Evolutionary conservation across 176 grass and related monocot species (phyloP).

Genomic region (Raddia distichophylla): DNA sequence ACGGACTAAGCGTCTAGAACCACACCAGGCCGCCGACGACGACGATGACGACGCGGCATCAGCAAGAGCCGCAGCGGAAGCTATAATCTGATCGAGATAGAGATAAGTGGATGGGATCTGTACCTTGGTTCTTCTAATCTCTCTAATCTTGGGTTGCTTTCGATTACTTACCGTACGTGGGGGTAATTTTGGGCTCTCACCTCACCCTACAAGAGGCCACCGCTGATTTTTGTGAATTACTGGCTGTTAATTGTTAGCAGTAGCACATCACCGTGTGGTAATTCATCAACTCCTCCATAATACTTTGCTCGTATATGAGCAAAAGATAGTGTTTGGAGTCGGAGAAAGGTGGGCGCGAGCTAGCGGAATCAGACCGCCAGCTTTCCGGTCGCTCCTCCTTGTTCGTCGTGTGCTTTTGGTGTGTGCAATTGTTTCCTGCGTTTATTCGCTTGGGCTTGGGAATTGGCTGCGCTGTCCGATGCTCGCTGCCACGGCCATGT

Average conservation of each 20-base stretch:
- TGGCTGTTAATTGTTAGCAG: conserved; percentile 23
- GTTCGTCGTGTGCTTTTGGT: background rate
- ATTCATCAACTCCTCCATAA: background rate
- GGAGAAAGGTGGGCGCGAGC: background rate
- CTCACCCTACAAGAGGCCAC: conserved; percentile 18
- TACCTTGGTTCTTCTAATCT: conserved; percentile 42
- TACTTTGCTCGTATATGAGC: conserved; percentile 43
- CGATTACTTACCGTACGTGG: conserved; percentile 34
- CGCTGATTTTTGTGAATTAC: conserved; percentile 52
- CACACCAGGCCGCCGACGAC: conserved; percentile 3
- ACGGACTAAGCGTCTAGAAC: conserved; percentile 80
- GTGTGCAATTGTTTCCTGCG: conserved; percentile 29
- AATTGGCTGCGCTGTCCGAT: conserved; percentile 47
- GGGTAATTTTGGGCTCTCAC: conserved; percentile 44
- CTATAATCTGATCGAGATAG: conserved; percentile 43
- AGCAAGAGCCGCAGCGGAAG: conserved; percentile 7
- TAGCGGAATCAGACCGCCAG: conserved; percentile 35
- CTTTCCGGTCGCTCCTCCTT: conserved; percentile 27
- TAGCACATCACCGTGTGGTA: conserved; percentile 24
- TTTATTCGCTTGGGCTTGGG: conserved; percentile 29
- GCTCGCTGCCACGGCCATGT: background rate
- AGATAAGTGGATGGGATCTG: conserved; percentile 46
- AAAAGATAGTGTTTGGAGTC: conserved; percentile 38
- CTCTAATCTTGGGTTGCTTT: conserved; percentile 31
- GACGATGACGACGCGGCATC: background rate